These are phyloP conservation scores for Globisporangium solare DNA, from an alignment of 352 stramenopile genomes.

Conservation along the genomic window DNA sequence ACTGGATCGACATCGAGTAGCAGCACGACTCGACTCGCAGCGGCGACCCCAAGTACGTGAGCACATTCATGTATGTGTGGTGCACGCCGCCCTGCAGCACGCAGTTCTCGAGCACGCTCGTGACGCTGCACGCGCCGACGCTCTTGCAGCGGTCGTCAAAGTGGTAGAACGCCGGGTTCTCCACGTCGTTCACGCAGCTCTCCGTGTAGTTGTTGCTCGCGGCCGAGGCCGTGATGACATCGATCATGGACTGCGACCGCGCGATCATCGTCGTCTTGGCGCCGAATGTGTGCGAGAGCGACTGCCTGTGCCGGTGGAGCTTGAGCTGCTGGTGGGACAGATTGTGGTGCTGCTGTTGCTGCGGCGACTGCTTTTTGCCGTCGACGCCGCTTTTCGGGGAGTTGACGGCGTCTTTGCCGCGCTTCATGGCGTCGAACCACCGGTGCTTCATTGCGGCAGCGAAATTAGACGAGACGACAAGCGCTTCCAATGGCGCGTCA, in stretches of 20 bases:
- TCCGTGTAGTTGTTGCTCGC: neutral
- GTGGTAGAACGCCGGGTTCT: slow-evolving; percentile 52
- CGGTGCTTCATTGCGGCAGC: slow-evolving; percentile 50
- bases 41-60: slow-evolving; percentile 66
- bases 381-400: slow-evolving; percentile 19
- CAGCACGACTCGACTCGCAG: slow-evolving; percentile 59
- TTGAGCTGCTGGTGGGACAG: slow-evolving; percentile 6
- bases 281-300: slow-evolving; percentile 19
- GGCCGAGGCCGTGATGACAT: slow-evolving; percentile 13
- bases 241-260: slow-evolving; percentile 15
- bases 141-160: slow-evolving; percentile 50
- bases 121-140: slow-evolving; percentile 51
- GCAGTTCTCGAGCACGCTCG: slow-evolving; percentile 62
- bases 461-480: too few relatives aligned
- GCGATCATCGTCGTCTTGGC: slow-evolving; percentile 9
- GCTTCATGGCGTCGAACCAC: slow-evolving; percentile 72
- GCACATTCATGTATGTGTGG: slow-evolving; percentile 78
- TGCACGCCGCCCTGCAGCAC: slow-evolving; percentile 77
- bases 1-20: slow-evolving; percentile 65
- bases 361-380: slow-evolving; percentile 5
- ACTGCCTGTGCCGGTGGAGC: slow-evolving; percentile 14
- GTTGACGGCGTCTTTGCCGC: slow-evolving; percentile 30
- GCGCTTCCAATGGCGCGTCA: neutral
- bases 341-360: neutral
- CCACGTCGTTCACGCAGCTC: slow-evolving; percentile 15